Percentiles rank a stretch among this genome's conserved stretches.
phyloP scores from a whole-genome alignment of 495 filamentous ascomycete species.

The Bryoglossum gracile region DNA sequence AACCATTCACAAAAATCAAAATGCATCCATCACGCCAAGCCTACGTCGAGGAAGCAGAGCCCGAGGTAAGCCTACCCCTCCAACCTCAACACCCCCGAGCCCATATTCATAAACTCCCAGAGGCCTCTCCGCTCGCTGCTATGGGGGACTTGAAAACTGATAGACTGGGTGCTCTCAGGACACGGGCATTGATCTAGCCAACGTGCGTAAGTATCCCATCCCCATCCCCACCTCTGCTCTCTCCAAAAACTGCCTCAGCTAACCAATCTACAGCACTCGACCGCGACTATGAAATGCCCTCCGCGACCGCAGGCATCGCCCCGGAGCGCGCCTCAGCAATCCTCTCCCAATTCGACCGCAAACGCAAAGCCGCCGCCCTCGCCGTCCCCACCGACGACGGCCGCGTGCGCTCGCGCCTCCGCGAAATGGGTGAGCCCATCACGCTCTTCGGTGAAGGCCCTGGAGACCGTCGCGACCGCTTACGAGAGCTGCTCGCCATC shows the following conservation, averaged over 20 bases:
- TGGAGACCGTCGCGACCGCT: conserved; percentile 74
- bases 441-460: conserved; percentile 94
- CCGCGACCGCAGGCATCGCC: conserved; percentile 65
- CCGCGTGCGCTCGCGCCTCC: conserved; percentile 69
- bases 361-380: conserved; percentile 79
- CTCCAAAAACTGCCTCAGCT: background rate
- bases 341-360: conserved; percentile 81
- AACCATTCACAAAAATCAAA: too few species aligned
- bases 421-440: conserved; percentile 83
- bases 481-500: conserved; percentile 72
- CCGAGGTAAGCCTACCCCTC: conserved; percentile 51
- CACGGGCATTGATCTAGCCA: conserved; percentile 69
- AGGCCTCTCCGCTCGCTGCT: conserved; percentile 9
- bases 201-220: conserved; percentile 65
- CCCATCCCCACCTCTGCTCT: conserved; percentile 5
- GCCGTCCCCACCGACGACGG: conserved; percentile 95
- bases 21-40: conserved; percentile 92
- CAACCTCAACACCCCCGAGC: conserved; percentile 16
- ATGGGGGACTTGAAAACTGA: conserved; percentile 23
- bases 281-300: conserved; percentile 75
- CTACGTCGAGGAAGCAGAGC: conserved; percentile 81
- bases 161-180: conserved; percentile 39
- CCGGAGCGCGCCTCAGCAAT: conserved; percentile 84
- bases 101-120: conserved; percentile 29
- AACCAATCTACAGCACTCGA: conserved; percentile 55